These are phyloP conservation scores for Teratosphaeriaceae sp. DNA, from an alignment of 2,329 filamentous ascomycete genomes.

Conservation along the genomic window DNA sequence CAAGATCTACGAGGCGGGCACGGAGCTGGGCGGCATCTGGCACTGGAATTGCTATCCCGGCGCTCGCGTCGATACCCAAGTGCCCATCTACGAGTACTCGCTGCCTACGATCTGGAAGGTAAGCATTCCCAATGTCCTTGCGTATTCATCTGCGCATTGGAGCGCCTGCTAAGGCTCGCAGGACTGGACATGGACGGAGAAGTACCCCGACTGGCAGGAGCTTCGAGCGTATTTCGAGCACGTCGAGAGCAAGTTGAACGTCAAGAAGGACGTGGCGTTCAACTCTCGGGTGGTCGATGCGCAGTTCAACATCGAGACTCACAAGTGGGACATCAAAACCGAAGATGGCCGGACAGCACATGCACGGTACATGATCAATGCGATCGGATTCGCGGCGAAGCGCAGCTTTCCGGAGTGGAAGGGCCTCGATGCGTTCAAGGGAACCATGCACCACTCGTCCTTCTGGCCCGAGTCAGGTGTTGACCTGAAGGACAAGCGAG, in stretches of 20 bases:
- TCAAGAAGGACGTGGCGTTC: conserved; percentile 54
- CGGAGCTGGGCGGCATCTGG: conserved; percentile 24
- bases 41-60: conserved; percentile 17
- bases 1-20: conserved; percentile 23
- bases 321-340: conserved; percentile 34
- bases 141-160: too few species aligned
- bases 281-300: conserved; percentile 50
- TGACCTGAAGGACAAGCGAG: conserved; percentile 28
- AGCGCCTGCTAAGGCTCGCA: not conserved
- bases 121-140: not conserved
- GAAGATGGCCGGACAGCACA: conserved; percentile 46
- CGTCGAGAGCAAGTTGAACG: conserved; percentile 48
- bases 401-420: conserved; percentile 31
- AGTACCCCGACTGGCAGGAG: conserved; percentile 10
- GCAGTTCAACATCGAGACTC: conserved; percentile 40
- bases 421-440: conserved; percentile 31
- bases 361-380: conserved; percentile 48
- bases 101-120: conserved; percentile 8
- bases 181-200: conserved; percentile 1
- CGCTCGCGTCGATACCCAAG: conserved; percentile 7
- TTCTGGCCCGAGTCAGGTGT: conserved; percentile 32
- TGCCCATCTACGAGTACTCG: conserved; percentile 9
- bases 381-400: conserved; percentile 52
- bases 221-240: conserved; percentile 50
- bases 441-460: conserved; percentile 34